Percentiles rank a stretch among this genome's conserved stretches.
These are phyloP conservation scores for Hypoxylon subgilvum DNA, from an alignment of 495 filamentous ascomycete species.

Conservation along the genomic window DNA sequence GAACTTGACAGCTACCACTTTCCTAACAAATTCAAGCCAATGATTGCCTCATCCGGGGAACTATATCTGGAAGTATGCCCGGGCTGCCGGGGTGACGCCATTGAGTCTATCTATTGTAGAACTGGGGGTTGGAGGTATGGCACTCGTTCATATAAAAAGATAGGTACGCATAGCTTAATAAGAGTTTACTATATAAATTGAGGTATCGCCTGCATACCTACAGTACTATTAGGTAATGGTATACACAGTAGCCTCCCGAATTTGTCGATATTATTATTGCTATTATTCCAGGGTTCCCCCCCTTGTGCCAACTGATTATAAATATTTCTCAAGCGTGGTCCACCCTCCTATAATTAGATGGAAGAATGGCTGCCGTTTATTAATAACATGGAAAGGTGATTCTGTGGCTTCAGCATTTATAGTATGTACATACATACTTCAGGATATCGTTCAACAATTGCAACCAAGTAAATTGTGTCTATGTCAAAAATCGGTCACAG, in stretches of 20 bases:
- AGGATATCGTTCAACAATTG: background rate
- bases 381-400: slow-evolving; percentile 6
- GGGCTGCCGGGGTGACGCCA: too few species aligned
- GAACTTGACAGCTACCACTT: slow-evolving; percentile 15
- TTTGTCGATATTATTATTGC: slow-evolving; percentile 6
- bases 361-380: slow-evolving; percentile 13
- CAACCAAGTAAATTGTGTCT: background rate
- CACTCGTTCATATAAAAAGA: too few species aligned
- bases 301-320: too few species aligned
- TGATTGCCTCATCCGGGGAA: background rate
- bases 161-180: too few species aligned
- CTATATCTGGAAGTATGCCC: slow-evolving; percentile 17
- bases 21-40: slow-evolving; percentile 14
- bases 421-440: slow-evolving; percentile 1
- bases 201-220: too few species aligned
- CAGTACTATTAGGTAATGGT: too few species aligned
- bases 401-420: slow-evolving; percentile 10
- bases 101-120: too few species aligned
- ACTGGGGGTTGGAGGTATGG: too few species aligned
- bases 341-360: slow-evolving; percentile 30
- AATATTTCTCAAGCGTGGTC: slow-evolving; percentile 10
- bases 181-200: too few species aligned
- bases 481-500: slow-evolving; percentile 4
- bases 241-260: too few species aligned
- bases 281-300: too few species aligned